Evolutionary conservation across 345 rosid genomes (phyloP).

Genomic region (Eucalyptus caleyi): DNA sequence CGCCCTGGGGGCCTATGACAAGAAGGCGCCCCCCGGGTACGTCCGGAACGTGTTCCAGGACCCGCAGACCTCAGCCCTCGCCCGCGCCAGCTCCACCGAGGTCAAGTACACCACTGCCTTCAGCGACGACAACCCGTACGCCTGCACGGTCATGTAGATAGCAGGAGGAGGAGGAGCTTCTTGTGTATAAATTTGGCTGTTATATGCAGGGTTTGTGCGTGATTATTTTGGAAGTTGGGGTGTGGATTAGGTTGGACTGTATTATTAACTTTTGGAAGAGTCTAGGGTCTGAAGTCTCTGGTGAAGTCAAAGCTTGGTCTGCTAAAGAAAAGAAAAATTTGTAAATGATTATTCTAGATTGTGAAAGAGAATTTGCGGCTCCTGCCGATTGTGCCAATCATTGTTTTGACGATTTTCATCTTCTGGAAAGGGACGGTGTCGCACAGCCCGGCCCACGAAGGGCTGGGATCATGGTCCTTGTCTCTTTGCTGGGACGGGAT

Average conservation of each 20-base stretch:
- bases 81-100: constrained; percentile 51
- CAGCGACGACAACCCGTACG: constrained; percentile 49
- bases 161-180: not conserved
- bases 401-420: not conserved
- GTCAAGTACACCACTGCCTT: constrained; percentile 51
- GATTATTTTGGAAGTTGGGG: not conserved
- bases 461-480: not conserved
- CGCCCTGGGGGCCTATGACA: constrained; percentile 38
- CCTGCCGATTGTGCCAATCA: not conserved
- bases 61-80: constrained; percentile 27
- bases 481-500: not conserved
- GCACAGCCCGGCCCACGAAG: not conserved
- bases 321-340: not conserved
- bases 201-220: not conserved
- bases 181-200: not conserved
- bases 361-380: not conserved
- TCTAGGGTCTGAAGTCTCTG: not conserved
- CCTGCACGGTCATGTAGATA: constrained; percentile 40
- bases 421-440: not conserved
- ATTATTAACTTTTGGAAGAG: not conserved
- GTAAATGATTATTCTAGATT: not conserved
- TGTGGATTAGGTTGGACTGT: not conserved
- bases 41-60: constrained; percentile 38
- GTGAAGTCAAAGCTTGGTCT: not conserved
- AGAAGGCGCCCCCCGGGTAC: constrained; percentile 47